phyloP scores from a whole-genome alignment of 140 eudicot genomes.

The Cichorium intybus region DNA sequence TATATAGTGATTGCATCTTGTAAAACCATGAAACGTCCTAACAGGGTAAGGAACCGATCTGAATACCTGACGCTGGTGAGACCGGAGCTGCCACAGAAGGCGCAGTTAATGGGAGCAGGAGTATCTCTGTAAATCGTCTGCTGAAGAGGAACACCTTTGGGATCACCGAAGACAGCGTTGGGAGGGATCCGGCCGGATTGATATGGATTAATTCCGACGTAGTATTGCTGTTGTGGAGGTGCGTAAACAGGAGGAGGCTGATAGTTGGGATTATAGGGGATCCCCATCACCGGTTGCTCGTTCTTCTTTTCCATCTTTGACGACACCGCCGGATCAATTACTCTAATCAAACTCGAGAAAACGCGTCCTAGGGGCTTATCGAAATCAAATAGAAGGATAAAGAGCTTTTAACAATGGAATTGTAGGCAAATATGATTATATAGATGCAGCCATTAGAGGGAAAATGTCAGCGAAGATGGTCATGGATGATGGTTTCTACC shows the following conservation, averaged over 20 bases:
- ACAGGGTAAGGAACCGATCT: neutral
- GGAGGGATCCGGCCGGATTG: conserved; percentile 69
- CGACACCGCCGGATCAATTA: neutral
- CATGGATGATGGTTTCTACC: conserved; percentile 16
- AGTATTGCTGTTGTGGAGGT: conserved; percentile 31
- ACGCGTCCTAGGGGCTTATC: conserved; percentile 1
- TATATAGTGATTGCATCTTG: neutral
- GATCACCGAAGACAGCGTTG: conserved; percentile 78
- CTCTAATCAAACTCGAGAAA: conserved; percentile 1
- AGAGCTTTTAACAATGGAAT: neutral
- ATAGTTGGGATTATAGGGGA: conserved; percentile 55
- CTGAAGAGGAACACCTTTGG: conserved; percentile 81
- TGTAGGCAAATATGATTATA: conserved; percentile 9
- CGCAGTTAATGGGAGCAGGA: conserved; percentile 90
- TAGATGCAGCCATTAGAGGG: neutral
- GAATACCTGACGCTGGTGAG: conserved; percentile 72
- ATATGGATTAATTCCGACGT: conserved; percentile 53
- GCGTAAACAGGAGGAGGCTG: conserved; percentile 28
- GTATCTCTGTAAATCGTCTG: conserved; percentile 90
- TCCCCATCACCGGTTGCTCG: conserved; percentile 72
- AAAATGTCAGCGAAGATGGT: conserved; percentile 28
- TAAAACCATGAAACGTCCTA: neutral
- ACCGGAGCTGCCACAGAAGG: conserved; percentile 59
- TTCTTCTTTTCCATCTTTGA: conserved; percentile 32
- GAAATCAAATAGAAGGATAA: neutral